Evolutionary conservation across 1,139 yeast species (phyloP).

Genomic region (Hansenula sp.): DNA sequence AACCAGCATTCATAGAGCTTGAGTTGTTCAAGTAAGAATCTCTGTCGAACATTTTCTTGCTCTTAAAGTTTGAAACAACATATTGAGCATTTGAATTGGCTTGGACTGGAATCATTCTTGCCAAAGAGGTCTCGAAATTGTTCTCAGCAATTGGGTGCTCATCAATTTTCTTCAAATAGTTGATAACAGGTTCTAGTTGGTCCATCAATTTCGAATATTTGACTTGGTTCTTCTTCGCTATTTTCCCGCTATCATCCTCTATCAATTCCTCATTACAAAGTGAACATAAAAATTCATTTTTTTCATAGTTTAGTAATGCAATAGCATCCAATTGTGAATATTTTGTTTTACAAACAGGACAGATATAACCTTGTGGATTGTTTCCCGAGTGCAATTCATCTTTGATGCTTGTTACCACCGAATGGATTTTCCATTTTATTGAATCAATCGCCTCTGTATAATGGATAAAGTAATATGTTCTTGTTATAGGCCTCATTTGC

Average conservation of each 20-base stretch:
- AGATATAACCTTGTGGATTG: constrained; percentile 90
- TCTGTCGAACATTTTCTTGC: constrained; percentile 33
- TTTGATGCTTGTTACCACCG: constrained; percentile 72
- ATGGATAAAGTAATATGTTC: constrained; percentile 85
- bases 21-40: constrained; percentile 33
- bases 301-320: constrained; percentile 73
- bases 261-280: constrained; percentile 71
- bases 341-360: constrained; percentile 80
- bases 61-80: constrained; percentile 42
- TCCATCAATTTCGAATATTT: constrained; percentile 81
- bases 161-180: constrained; percentile 79
- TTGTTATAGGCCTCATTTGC: constrained; percentile 63
- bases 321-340: constrained; percentile 88
- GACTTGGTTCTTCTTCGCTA: constrained; percentile 78
- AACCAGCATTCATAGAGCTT: constrained; percentile 34
- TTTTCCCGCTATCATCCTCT: constrained; percentile 87
- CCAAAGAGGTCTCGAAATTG: constrained; percentile 76
- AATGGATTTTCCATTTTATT: constrained; percentile 93
- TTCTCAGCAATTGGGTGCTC: constrained; percentile 84
- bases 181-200: constrained; percentile 86
- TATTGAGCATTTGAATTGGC: constrained; percentile 63
- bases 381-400: constrained; percentile 80
- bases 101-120: constrained; percentile 81
- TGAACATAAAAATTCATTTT: constrained; percentile 78
- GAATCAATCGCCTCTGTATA: constrained; percentile 93